phyloP scores from a whole-genome alignment of 2,329 filamentous ascomycete species.

The Cyphellophora attinorum region DNA sequence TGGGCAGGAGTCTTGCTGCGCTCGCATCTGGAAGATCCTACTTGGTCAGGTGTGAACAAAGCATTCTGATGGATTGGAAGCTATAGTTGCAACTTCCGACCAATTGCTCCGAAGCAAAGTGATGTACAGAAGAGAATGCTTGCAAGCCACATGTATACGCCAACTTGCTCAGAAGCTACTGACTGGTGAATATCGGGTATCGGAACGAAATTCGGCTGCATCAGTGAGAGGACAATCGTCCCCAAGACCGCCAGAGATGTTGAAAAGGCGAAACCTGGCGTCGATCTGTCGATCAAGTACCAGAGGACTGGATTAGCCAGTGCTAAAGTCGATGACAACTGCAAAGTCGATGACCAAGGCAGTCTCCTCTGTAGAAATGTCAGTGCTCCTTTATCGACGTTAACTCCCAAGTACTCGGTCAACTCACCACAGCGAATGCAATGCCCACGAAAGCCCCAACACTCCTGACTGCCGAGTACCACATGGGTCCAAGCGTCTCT shows the following conservation, averaged over 20 bases:
- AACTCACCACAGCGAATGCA: slow-evolving; percentile 71
- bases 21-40: slow-evolving; percentile 17
- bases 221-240: slow-evolving; percentile 61
- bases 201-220: slow-evolving; percentile 71
- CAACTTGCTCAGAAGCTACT: slow-evolving; percentile 37
- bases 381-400: slow-evolving; percentile 5
- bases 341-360: slow-evolving; percentile 89
- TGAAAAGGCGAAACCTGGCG: slow-evolving; percentile 72
- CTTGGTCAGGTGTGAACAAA: slow-evolving; percentile 19
- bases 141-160: slow-evolving; percentile 74
- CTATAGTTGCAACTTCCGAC: slow-evolving; percentile 51
- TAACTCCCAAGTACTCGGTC: slow-evolving; percentile 2
- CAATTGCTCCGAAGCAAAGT: slow-evolving; percentile 93
- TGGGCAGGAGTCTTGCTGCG: slow-evolving; percentile 25
- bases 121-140: slow-evolving; percentile 92
- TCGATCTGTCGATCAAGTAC: slow-evolving; percentile 90
- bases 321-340: slow-evolving; percentile 79
- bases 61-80: slow-evolving; percentile 15
- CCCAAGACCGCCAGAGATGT: slow-evolving; percentile 63
- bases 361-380: slow-evolving; percentile 58
- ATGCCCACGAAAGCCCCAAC: slow-evolving; percentile 65
- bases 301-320: slow-evolving; percentile 88
- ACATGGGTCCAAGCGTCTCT: slow-evolving; percentile 50
- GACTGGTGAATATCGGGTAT: slow-evolving; percentile 42
- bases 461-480: slow-evolving; percentile 62